phyloP scores from a whole-genome alignment of 805 yeast species.

The Wickerhamiella siamensis region DNA sequence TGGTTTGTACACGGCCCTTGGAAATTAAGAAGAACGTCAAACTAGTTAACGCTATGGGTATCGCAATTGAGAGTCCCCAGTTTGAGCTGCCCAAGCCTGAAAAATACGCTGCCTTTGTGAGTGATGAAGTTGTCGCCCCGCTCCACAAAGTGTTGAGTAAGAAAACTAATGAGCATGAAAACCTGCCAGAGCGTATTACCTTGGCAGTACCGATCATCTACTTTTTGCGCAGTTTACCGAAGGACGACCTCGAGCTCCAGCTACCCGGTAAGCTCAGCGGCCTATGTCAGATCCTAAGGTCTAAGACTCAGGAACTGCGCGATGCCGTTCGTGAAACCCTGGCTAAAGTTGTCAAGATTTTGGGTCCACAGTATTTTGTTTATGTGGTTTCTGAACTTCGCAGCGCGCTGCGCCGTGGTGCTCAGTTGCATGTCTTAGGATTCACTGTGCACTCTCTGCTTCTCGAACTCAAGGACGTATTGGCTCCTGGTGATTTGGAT shows the following conservation, averaged over 20 bases:
- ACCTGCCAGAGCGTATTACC: constrained; percentile 59
- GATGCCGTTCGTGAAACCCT: constrained; percentile 71
- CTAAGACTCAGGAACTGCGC: constrained; percentile 75
- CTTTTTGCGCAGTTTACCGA: constrained; percentile 46
- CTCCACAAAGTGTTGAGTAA: constrained; percentile 38
- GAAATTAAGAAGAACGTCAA: constrained; percentile 43
- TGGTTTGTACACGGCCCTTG: constrained; percentile 32
- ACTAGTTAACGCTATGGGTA: constrained; percentile 26
- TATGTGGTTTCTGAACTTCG: constrained; percentile 68
- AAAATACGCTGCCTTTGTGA: constrained; percentile 35
- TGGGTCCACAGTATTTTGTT: constrained; percentile 62
- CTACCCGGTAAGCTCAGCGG: constrained; percentile 75
- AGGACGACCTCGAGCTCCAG: constrained; percentile 38
- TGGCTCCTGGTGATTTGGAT: constrained; percentile 57
- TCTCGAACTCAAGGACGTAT: constrained; percentile 32
- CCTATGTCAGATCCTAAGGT: constrained; percentile 77
- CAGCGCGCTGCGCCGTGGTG: constrained; percentile 70
- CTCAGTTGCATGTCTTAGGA: constrained; percentile 86
- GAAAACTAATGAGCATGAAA: constrained; percentile 56
- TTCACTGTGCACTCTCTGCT: constrained; percentile 69
- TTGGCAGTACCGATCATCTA: constrained; percentile 67
- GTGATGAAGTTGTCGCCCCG: constrained; percentile 45
- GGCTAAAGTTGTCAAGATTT: constrained; percentile 42
- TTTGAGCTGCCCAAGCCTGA: constrained; percentile 8
- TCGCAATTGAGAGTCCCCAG: constrained; percentile 4